Base-by-base conservation (phyloP, 345 rosid species). In the Isatis tinctoria region DNA sequence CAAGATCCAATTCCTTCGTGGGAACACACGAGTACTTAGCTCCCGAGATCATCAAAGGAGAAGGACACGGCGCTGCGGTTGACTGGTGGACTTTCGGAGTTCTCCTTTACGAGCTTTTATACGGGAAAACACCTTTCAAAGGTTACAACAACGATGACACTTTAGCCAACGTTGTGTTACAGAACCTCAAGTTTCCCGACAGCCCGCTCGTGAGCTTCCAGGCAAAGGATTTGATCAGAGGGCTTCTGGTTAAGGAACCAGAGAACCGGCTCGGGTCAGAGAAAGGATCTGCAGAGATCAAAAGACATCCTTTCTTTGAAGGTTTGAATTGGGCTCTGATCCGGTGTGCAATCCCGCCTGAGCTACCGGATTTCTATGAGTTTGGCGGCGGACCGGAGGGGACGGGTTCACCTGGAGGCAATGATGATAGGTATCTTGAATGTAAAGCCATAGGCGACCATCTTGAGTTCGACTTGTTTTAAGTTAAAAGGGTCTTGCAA, bases 61-160 rank as follows among this genome's bases (percentile, higher is more conserved):
- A 94, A 79, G 98, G 97, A 59, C 98, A 94, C 11, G 98, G 98
- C 11, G 98, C 98, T 8, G 97, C 98, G 1, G 98, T 94, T 14
- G 98, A 94, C 81, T 94, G 98, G 98, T 94, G 98, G 98, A 94
- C 97, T 4, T 90, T 90, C 10, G 98, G 98, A 24, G 72, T 94
- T 69, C 88, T 94, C 45, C 95, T 94, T 32, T 91, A 86, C 27
- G 98, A 91, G 84, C 97, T 94, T 52, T 74, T 94, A 9, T 91
- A 91, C 10, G 97, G 98, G 40, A 87, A 66, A 82, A 91, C 98
- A 8, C 97, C 98, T 6, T 94, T 94, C 69, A 94, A 87, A 80
- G 98, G 98, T 45, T 74, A 83, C n/a, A 88, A 84, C 12, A 94
- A 94, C 33, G 97, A 94, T 30, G 96, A 87, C 74, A 94, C 97